These are phyloP conservation scores for Coemansia sp. DNA, from an alignment of 192 early-diverging fungal species.

Conservation along the genomic window DNA sequence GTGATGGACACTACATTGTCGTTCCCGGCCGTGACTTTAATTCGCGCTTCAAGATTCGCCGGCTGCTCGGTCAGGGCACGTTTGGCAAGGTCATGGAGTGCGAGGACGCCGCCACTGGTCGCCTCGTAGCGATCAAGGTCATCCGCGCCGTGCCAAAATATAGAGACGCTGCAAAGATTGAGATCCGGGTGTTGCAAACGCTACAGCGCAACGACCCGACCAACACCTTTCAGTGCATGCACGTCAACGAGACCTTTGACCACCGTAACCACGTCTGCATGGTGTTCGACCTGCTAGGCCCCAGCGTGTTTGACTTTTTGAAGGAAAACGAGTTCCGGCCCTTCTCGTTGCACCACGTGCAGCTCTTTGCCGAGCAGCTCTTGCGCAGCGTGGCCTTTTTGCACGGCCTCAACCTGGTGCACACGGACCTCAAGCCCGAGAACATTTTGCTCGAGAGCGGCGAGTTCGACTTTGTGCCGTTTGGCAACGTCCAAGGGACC, in stretches of 20 bases:
- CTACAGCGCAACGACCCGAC: conserved; percentile 80
- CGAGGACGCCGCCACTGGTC: conserved; percentile 64
- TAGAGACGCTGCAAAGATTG: conserved; percentile 87
- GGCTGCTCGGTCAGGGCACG: conserved; percentile 92
- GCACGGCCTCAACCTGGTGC: conserved; percentile 84
- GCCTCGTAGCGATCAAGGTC: conserved; percentile 86
- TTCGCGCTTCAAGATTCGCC: conserved; percentile 80
- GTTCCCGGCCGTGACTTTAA: conserved; percentile 73
- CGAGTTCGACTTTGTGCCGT: conserved; percentile 60
- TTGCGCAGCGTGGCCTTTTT: conserved; percentile 88
- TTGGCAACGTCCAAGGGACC: conserved; percentile 57
- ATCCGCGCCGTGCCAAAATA: conserved; percentile 95
- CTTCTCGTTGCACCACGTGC: conserved; percentile 85
- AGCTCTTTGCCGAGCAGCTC: conserved; percentile 83
- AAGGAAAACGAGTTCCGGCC: conserved; percentile 90
- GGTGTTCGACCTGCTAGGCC: conserved; percentile 92
- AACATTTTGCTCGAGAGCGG: conserved; percentile 83
- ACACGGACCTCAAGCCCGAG: conserved; percentile 98
- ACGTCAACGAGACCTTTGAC: conserved; percentile 83
- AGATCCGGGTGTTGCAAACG: conserved; percentile 83
- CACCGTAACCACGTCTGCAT: conserved; percentile 95
- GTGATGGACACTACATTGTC: conserved; percentile 93
- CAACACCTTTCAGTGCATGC: conserved; percentile 86
- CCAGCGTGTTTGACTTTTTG: conserved; percentile 94
- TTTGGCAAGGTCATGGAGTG: conserved; percentile 98